Base-by-base conservation (phyloP, 1,284 basidiomycete genomes). In the Heimioporus retisporus region DNA sequence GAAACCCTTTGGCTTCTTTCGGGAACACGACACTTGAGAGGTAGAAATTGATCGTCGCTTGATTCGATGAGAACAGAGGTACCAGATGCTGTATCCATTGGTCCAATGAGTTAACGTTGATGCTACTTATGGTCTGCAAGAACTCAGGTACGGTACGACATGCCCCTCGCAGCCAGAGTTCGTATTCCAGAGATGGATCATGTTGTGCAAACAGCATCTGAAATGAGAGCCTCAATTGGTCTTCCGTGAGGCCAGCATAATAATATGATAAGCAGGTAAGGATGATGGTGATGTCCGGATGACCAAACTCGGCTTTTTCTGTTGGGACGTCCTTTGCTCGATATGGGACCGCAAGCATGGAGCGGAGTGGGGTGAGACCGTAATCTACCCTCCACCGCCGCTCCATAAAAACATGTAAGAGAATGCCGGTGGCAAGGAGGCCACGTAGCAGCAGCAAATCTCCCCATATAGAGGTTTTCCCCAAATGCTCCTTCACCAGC, bases 311-410 rank as follows among this genome's bases (percentile, higher is more conserved):
- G 46, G 46, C 46, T 48, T n/a, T 48, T 5, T 48, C 7, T n/a
- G 46, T 18, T 48, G 46, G 46, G 46, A 48, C 46, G 3, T 48
- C 46, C 21, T 48, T 48, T 7, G 46, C 46, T n/a, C 46, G 16
- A n/a, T 48, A 48, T 21, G 46, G 46, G 21, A 48, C 46, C 10
- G 46, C 46, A 3, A 48, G 46, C 46, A 48, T 48, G 2, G 86
- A 79, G 18, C 85, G 81, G 2, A 48, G 70, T 4, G 66, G 71
- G 61, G 84, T 81, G 21, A 85, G 77, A 1, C 85, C 86, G 67
- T 83, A 86, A 64, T 87, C 82, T 16, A 87, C 85, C 46, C 84
- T 73, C 81, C 82, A 87, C 21, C 84, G 79, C 64, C 79, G 80
- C 42, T 82, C 78, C 55, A 74, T 76, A 48, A 48, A n/a, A 40